Base-by-base conservation (phyloP, 139 green algal genomes). In the Coelastrella sp. region DNA sequence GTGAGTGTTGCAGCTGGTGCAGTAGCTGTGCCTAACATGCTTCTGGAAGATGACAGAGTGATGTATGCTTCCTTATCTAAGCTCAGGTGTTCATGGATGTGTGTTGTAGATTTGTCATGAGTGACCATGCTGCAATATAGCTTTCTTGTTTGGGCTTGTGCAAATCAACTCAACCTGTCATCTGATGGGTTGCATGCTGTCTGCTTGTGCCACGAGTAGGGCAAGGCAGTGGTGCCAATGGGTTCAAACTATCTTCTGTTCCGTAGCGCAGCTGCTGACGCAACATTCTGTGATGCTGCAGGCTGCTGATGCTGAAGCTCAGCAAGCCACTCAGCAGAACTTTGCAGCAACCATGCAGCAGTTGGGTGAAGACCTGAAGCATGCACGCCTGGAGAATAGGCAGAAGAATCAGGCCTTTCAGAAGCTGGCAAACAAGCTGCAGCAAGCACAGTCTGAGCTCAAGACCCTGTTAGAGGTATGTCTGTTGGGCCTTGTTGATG, bases 381-480 rank as follows among this genome's bases (percentile, higher is more conserved):
- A 19, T 34, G 41, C 63, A 2, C 30, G 43, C 3, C 2, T 57
- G 43, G 64, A 41, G 45, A 43, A 48, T 21, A 34, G 64, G 21
- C 27, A 43, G 32, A 38, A 50, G 48, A 35, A 41, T 17, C 25
- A 50, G 3, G 43, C 40, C 21, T 40, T 59, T 2, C 35, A 38
- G 6, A 25, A 41, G 5, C 8, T 30, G 8, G 48, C 51, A 50
- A 11, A 59, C 1, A 67, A 77, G 71, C 62, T 75, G 72, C 8
- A n/a, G 3, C 4, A 34, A 9, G 41, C 51, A 35, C 48, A 81
- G 41, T 37, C 34, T 21, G 38, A 62, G 13, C 62, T 89, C 37
- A 57, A 68, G 38, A 7, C 8, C 30, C 43, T 89, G 69, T 66
- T 69, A 37, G 59, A 84, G 60, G 62, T 84, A 43, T 5, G 78